These are phyloP conservation scores for Apiotrichum gamsii DNA, from an alignment of 1,284 basidiomycete species.

Conservation along the genomic window DNA sequence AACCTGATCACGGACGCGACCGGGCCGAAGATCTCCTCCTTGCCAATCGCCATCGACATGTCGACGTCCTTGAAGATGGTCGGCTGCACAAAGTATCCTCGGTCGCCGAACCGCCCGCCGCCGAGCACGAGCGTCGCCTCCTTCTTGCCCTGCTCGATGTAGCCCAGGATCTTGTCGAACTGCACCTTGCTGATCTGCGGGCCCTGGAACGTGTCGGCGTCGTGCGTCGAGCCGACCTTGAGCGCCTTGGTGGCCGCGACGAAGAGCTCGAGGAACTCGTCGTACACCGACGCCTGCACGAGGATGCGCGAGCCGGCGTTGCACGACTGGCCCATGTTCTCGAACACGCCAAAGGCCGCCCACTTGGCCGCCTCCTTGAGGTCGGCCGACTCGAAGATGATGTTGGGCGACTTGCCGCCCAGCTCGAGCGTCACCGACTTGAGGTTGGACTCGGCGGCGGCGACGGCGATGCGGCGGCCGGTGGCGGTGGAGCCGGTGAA, in stretches of 20 bases:
- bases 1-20: constrained; percentile 60
- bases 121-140: constrained; percentile 36
- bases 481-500: constrained; percentile 60
- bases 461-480: constrained; percentile 76
- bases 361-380: constrained; percentile 71
- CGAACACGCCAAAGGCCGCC: constrained; percentile 61
- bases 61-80: constrained; percentile 82
- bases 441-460: constrained; percentile 62
- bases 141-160: constrained; percentile 49
- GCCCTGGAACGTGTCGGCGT: constrained; percentile 75
- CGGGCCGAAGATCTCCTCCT: constrained; percentile 89
- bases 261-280: constrained; percentile 39
- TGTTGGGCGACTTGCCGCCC: constrained; percentile 41
- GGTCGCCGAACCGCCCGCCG: no score
- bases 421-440: constrained; percentile 71
- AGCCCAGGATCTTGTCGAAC: constrained; percentile 81
- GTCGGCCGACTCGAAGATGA: constrained; percentile 91
- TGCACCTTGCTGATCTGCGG: constrained; percentile 79
- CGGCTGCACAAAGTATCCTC: constrained; percentile 67
- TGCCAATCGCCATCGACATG: constrained; percentile 52
- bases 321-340: constrained; percentile 60
- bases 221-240: constrained; percentile 83
- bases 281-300: constrained; percentile 44
- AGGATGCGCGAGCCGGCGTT: constrained; percentile 41
- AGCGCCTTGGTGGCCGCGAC: constrained; percentile 62